Evolutionary conservation across 2,329 filamentous ascomycete species (phyloP).

Genomic region (Fusarium piperis): DNA sequence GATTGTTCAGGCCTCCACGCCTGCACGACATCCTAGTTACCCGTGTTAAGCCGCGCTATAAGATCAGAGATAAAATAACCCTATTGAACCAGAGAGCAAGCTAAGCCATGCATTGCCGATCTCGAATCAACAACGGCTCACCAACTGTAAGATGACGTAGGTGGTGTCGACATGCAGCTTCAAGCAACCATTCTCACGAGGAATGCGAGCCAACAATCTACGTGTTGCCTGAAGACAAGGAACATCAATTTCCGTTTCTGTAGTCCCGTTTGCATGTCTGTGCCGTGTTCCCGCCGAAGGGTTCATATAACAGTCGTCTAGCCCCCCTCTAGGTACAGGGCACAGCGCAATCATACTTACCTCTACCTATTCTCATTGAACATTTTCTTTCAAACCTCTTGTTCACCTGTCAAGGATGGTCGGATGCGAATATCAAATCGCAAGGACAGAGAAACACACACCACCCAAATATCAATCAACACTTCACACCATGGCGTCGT

Average conservation of each 20-base stretch:
- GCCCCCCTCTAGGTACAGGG: not conserved
- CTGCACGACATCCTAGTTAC: not conserved
- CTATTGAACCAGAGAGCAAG: not conserved
- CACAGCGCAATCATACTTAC: not conserved
- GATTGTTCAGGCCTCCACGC: not conserved
- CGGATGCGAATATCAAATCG: not conserved
- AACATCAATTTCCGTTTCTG: not conserved
- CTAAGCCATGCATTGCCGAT: not conserved
- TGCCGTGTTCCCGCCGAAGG: not conserved
- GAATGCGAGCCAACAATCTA: not conserved
- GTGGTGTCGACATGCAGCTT: not conserved
- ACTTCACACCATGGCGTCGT: not conserved
- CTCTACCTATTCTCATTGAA: not conserved
- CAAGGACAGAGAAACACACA: not conserved
- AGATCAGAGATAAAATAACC: not conserved
- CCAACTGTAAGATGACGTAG: not conserved
- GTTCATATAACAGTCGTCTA: not conserved
- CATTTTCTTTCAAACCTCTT: not conserved
- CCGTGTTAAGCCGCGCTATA: not conserved
- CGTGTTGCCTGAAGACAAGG: not conserved
- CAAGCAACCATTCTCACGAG: not conserved
- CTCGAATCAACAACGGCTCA: not conserved
- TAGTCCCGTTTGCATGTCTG: not conserved
- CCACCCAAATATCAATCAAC: not conserved
- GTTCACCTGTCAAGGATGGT: not conserved